Base-by-base conservation (phyloP, 371 early-diverging fungal species). In the Rhizopus stolonifer region DNA sequence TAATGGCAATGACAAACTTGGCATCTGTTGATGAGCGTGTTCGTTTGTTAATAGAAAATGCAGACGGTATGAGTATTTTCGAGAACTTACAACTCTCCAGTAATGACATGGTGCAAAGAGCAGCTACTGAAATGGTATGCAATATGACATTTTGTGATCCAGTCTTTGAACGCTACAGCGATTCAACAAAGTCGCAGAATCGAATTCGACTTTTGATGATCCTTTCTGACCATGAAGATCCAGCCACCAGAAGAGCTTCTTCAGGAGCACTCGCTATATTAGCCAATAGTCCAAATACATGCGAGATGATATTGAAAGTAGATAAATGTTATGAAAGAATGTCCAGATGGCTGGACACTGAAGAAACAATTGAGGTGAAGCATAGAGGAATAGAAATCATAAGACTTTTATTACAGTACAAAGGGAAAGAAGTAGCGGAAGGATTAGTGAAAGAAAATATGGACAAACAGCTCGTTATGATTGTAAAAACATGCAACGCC, bases 1-100 rank as follows among this genome's bases (percentile, higher is more conserved):
- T 96, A 34, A 83, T 97, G 87, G 95, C 95, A 0, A 67, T 97
- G 19, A 97, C 98, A 2, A 97, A 97, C 55, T 73, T 97, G 7
- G 90, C 91, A 1, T 82, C 84, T 2, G 70, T 78, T 36, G 81
- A 81, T 36, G 80, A 81, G 44, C 54, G 70, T 25, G 70, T 83
- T 0, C 70, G 83, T 45, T 47, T 62, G 11, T 51, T 69, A 21
- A 79, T 82, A 26, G 71, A 73, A 15, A 61, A 74, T 15, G 74
- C 71, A 2, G 69, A 79, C 33, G 94, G 91, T 0, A 68, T 94
- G 33, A 49, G 79, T 10, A 69, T 75, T 9, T 82, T 95, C 63
- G 92, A 95, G 64, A 81, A 75, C 38, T 65, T 89, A 22, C 88
- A 91, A 60, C 81, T 95, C 34, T 88, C 91, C 14, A 87, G 88